These are phyloP conservation scores for Copromyces sp. DNA, from an alignment of 495 filamentous ascomycete genomes.

Conservation along the genomic window DNA sequence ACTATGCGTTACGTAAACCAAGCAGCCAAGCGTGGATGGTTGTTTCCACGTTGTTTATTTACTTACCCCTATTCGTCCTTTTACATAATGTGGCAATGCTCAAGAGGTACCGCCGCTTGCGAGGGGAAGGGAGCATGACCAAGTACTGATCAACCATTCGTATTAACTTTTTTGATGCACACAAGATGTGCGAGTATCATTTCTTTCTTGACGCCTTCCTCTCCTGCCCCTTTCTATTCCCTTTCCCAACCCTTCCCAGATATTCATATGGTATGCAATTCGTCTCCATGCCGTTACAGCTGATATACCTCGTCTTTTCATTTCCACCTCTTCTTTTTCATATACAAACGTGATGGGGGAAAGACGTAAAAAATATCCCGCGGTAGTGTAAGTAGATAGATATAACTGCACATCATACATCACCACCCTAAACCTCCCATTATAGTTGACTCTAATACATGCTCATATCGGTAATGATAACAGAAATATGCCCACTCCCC, in stretches of 20 bases:
- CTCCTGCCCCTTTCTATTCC: not conserved
- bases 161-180: not conserved
- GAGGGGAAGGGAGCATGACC: not conserved
- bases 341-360: not conserved
- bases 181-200: not conserved
- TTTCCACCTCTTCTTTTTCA: not conserved
- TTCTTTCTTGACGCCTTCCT: not conserved
- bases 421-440: not conserved
- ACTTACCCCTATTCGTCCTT: not conserved
- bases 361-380: not conserved
- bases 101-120: not conserved
- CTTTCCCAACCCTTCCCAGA: not conserved
- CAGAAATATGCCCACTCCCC: not conserved
- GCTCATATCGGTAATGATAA: not conserved
- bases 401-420: not conserved
- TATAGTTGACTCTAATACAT: not conserved
- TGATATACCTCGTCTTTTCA: not conserved
- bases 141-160: not conserved
- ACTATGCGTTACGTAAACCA: not conserved
- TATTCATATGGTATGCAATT: not conserved
- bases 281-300: not conserved
- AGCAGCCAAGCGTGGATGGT: not conserved
- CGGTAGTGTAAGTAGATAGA: not conserved
- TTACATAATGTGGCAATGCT: not conserved
- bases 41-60: not conserved